Percentiles rank a stretch among this genome's conserved stretches.
phyloP scores from a whole-genome alignment of 1,139 yeast genomes.

The Geotrichum klebahnii region DNA sequence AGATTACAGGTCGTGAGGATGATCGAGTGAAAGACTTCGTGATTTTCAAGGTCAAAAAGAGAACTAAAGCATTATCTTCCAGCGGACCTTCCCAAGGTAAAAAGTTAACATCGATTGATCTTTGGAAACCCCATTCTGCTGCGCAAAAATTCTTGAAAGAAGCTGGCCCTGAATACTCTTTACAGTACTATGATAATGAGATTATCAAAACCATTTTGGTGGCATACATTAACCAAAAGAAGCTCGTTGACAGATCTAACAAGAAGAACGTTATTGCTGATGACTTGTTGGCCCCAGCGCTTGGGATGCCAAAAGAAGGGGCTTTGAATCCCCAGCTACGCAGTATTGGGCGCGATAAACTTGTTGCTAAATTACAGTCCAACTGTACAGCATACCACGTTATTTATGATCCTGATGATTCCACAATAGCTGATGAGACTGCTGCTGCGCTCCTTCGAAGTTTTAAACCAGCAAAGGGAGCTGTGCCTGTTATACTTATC shows the following conservation, averaged over 20 bases:
- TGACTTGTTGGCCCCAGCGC: conserved; percentile 41
- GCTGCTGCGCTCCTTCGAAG: conserved; percentile 34
- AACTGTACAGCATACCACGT: conserved; percentile 58
- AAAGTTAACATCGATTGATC: conserved; percentile 28
- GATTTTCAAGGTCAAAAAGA: conserved; percentile 52
- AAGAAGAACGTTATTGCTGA: conserved; percentile 54
- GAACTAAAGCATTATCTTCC: conserved; percentile 20
- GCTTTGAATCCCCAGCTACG: conserved; percentile 14
- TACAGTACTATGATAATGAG: conserved; percentile 46
- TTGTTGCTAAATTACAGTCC: conserved; percentile 48
- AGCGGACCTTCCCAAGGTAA: conserved; percentile 10
- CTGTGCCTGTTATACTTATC: conserved; percentile 61
- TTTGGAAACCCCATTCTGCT: conserved; percentile 32
- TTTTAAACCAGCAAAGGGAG: conserved; percentile 50
- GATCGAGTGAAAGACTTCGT: conserved; percentile 56
- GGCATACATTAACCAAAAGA: conserved; percentile 51
- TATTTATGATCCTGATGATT: conserved; percentile 48
- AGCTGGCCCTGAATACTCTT: conserved; percentile 38
- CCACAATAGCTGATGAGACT: conserved; percentile 28
- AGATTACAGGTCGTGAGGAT: conserved; percentile 49
- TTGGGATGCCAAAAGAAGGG: conserved; percentile 26
- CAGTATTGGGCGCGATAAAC: conserved; percentile 47
- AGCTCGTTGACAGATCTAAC: conserved; percentile 49
- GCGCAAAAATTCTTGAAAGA: conserved; percentile 46
- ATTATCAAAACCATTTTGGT: conserved; percentile 54